phyloP scores from a whole-genome alignment of 1,284 basidiomycete genomes.

The Thelephora terrestris region DNA sequence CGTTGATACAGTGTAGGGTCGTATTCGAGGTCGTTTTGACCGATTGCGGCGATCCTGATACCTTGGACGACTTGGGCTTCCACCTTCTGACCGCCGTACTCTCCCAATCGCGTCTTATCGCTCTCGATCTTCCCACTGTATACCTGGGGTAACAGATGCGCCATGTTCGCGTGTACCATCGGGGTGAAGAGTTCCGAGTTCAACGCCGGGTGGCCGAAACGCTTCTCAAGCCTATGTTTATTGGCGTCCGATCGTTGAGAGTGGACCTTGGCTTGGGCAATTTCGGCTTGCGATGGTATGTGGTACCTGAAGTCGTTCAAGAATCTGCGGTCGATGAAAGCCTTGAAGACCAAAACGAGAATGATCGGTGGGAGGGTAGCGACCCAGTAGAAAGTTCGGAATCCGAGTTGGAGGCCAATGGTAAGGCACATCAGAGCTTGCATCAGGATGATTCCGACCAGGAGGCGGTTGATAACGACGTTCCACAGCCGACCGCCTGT shows the following conservation, averaged over 20 bases:
- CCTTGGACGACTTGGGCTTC: constrained; percentile 63
- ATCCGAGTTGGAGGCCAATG: constrained; percentile 75
- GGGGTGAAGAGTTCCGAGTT: constrained; percentile 77
- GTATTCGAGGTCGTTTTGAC: constrained; percentile 64
- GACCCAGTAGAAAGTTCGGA: constrained; percentile 64
- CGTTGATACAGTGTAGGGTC: constrained; percentile 64
- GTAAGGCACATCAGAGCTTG: constrained; percentile 81
- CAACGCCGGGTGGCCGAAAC: constrained; percentile 81
- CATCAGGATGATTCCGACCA: constrained; percentile 72
- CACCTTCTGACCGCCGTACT: constrained; percentile 67
- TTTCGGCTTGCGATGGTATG: constrained; percentile 61
- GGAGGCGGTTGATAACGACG: constrained; percentile 77
- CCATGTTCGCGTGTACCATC: constrained; percentile 81
- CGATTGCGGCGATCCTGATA: constrained; percentile 68
- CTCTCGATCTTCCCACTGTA: constrained; percentile 63
- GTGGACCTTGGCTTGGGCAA: constrained; percentile 60
- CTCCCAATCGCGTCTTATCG: constrained; percentile 53
- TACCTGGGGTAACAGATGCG: constrained; percentile 63
- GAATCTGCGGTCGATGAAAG: constrained; percentile 65
- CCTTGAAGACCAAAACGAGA: constrained; percentile 71
- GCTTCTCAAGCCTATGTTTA: constrained; percentile 64
- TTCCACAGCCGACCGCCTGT: constrained; percentile 93
- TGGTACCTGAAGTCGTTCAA: constrained; percentile 71
- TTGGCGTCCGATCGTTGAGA: constrained; percentile 60
- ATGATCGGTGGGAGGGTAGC: constrained; percentile 70